These are phyloP conservation scores for Flaveria robusta DNA, from an alignment of 129 eudicot genomes.

Conservation along the genomic window DNA sequence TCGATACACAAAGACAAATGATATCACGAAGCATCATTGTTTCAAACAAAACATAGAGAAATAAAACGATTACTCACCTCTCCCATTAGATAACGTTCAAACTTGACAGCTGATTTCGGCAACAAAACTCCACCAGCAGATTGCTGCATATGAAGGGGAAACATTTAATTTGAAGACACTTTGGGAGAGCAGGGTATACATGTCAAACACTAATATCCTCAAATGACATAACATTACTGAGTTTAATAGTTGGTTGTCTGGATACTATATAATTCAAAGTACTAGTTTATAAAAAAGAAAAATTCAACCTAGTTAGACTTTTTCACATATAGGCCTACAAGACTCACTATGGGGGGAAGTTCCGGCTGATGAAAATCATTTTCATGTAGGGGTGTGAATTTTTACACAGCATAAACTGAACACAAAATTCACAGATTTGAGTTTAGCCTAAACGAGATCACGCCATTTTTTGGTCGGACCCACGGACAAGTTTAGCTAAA, in stretches of 20 bases:
- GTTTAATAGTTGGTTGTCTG: background rate
- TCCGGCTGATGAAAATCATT: too few species aligned
- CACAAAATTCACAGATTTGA: too few species aligned
- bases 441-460: too few species aligned
- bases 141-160: constrained; percentile 49
- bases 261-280: background rate
- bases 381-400: too few species aligned
- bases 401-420: too few species aligned
- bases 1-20: background rate
- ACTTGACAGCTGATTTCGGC: constrained; percentile 93
- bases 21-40: constrained; percentile 1
- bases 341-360: background rate
- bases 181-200: background rate
- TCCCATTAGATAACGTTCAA: constrained; percentile 91
- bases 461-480: background rate
- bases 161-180: background rate
- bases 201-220: background rate
- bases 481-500: background rate
- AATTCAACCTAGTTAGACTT: background rate
- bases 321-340: background rate
- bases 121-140: constrained; percentile 96
- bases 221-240: background rate
- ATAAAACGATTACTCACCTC: constrained; percentile 54
- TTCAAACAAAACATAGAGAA: background rate
- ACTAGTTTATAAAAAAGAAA: too few species aligned